Evolutionary conservation across 768 basidiomycete species (phyloP).

Genomic region (Trametes maxima): DNA sequence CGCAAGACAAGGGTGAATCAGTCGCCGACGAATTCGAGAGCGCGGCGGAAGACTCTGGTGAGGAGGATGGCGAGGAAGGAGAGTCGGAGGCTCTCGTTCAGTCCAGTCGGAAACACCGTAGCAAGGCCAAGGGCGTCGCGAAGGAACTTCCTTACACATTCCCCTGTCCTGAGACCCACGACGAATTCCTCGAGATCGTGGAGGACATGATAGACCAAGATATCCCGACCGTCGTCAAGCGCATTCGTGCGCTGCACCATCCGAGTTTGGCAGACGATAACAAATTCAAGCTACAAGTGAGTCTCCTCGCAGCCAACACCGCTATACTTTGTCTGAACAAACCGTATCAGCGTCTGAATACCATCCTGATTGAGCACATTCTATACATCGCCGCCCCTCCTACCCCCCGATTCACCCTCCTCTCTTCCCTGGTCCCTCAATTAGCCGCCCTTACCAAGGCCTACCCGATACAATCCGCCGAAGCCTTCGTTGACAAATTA

Average conservation of each 20-base stretch:
- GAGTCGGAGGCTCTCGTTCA: constrained; percentile 41
- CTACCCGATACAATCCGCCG: constrained; percentile 81
- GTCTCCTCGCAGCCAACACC: constrained; percentile 24
- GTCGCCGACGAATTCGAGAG: constrained; percentile 40
- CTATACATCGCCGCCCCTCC: constrained; percentile 73
- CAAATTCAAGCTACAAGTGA: constrained; percentile 88
- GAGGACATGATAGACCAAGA: constrained; percentile 71
- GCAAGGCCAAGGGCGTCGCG: constrained; percentile 24
- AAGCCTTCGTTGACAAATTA: constrained; percentile 80
- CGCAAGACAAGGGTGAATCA: constrained; percentile 36
- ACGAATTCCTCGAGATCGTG: constrained; percentile 82
- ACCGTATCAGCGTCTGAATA: constrained; percentile 59
- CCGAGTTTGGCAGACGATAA: constrained; percentile 91
- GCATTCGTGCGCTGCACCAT: constrained; percentile 89
- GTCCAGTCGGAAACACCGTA: constrained; percentile 40
- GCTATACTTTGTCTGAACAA: neutral
- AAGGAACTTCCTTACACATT: constrained; percentile 92
- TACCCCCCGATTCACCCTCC: constrained; percentile 56
- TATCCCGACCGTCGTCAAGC: constrained; percentile 79
- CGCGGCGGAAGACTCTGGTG: constrained; percentile 41
- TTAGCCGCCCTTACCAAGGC: constrained; percentile 74
- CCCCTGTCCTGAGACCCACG: constrained; percentile 82
- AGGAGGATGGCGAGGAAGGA: constrained; percentile 45
- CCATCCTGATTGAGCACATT: constrained; percentile 86
- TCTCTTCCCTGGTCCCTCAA: constrained; percentile 75